Evolutionary conservation across 768 basidiomycete species (phyloP).

Genomic region (Lyophyllum atratum): DNA sequence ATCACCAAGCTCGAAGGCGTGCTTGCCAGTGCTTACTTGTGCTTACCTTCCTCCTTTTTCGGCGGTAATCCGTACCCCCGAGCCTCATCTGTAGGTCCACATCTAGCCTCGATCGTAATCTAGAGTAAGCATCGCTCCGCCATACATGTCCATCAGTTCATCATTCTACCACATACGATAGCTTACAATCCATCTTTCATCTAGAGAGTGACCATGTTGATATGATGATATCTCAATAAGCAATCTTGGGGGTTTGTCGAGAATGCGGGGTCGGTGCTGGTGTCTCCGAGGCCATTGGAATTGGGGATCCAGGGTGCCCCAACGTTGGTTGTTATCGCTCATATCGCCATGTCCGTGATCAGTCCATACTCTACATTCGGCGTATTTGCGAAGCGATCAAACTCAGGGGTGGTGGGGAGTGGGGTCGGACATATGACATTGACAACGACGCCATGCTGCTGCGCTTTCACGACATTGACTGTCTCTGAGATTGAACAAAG

Average conservation of each 20-base stretch:
- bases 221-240: not conserved
- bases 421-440: not conserved
- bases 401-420: not conserved
- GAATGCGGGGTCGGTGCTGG: not conserved
- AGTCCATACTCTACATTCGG: not conserved
- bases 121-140: not conserved
- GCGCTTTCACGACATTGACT: not conserved
- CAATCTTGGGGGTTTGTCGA: not conserved
- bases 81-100: too few relatives aligned
- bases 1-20: not conserved
- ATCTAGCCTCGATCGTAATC: not conserved
- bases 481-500: not conserved
- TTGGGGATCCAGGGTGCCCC: not conserved
- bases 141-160: not conserved
- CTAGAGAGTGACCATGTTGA: not conserved
- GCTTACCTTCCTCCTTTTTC: not conserved
- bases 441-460: not conserved
- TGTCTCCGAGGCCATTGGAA: constrained; percentile 1
- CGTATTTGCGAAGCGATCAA: not conserved
- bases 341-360: not conserved
- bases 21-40: too few relatives aligned
- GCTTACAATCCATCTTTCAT: not conserved
- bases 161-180: not conserved
- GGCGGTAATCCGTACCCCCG: not conserved
- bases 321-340: not conserved